These are phyloP conservation scores for Uronychia setigera DNA, from an alignment of 73 alveolate genomes.

Conservation along the genomic window DNA sequence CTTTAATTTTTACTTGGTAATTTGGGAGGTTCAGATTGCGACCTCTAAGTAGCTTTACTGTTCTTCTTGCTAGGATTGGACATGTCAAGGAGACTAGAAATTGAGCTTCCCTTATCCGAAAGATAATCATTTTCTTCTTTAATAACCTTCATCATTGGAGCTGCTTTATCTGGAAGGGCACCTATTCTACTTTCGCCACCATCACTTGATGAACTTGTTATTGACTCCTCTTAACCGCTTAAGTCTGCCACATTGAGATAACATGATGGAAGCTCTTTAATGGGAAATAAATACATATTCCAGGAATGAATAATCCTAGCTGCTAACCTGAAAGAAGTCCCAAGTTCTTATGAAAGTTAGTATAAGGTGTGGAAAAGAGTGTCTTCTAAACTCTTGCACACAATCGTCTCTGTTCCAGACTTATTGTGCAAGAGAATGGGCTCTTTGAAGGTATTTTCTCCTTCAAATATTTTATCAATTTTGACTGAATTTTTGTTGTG, in stretches of 20 bases:
- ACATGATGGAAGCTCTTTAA: not conserved
- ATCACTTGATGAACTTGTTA: not conserved
- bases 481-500: not conserved
- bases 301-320: not conserved
- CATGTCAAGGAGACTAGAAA: not conserved
- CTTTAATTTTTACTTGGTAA: too few species aligned
- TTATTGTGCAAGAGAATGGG: not conserved
- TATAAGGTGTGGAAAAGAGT: not conserved
- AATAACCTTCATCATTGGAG: not conserved
- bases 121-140: not conserved
- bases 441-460: not conserved
- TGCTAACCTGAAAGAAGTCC: not conserved
- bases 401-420: not conserved
- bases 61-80: not conserved
- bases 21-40: too few species aligned
- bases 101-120: not conserved
- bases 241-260: not conserved
- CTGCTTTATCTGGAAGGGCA: not conserved
- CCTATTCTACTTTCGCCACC: not conserved
- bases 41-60: too few species aligned
- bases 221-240: not conserved
- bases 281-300: not conserved
- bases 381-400: not conserved
- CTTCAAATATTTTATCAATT: not conserved
- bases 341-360: not conserved